Conservation (phyloP, 2,329 filamentous ascomycete species). For the Aureobasidium musti region DNA sequence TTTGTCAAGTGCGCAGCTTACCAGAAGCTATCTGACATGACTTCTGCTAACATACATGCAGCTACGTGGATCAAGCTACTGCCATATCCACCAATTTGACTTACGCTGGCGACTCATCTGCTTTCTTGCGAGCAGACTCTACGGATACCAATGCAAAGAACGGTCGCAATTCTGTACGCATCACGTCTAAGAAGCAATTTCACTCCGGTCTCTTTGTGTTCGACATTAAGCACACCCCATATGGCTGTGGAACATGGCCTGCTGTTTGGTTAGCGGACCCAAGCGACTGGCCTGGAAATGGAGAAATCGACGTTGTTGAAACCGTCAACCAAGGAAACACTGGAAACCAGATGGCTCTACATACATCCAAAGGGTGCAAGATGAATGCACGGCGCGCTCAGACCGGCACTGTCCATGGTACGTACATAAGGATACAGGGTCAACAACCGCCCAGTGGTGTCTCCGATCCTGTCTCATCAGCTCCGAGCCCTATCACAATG, state of each 20-base stretch:
- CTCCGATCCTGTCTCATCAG: too few species aligned
- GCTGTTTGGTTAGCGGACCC: conserved; percentile 66
- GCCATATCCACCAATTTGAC: conserved; percentile 37
- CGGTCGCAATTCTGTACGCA: conserved; percentile 64
- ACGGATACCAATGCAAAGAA: conserved; percentile 38
- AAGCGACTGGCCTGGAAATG: conserved; percentile 58
- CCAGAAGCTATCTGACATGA: background rate
- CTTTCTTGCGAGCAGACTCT: conserved; percentile 38
- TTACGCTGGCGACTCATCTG: conserved; percentile 36
- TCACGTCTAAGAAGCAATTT: conserved; percentile 63
- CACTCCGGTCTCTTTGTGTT: conserved; percentile 67
- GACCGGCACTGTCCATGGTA: conserved; percentile 61
- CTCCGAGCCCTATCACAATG: too few species aligned
- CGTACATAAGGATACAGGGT: too few species aligned
- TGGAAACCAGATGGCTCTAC: conserved; percentile 42
- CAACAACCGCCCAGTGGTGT: too few species aligned
- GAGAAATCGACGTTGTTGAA: conserved; percentile 47
- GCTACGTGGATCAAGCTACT: conserved; percentile 34
- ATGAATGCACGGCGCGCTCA: conserved; percentile 60
- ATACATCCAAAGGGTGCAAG: conserved; percentile 41
- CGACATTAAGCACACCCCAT: conserved; percentile 64
- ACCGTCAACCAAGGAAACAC: conserved; percentile 40
- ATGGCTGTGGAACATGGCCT: conserved; percentile 65
- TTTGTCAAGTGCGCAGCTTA: conserved; percentile 51
- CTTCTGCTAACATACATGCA: background rate